These are phyloP conservation scores for Durusdinium trenchii DNA, from an alignment of 73 alveolate species.

Conservation along the genomic window DNA sequence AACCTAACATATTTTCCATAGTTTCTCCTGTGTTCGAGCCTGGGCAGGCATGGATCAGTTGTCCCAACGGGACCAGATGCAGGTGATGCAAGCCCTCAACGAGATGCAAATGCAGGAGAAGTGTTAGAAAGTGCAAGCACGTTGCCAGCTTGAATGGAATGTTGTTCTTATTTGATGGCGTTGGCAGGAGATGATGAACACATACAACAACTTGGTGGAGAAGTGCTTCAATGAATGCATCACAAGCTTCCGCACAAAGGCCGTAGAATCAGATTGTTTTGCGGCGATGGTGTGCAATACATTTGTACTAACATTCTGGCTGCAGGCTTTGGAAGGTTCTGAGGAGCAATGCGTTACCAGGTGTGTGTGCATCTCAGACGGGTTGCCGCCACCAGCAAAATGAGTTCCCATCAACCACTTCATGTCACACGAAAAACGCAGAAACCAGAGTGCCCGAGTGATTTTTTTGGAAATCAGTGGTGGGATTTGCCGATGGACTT, in stretches of 20 bases:
- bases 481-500: too few species aligned
- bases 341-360: slow-evolving; percentile 86
- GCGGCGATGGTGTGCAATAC: background rate
- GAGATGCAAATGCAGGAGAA: slow-evolving; percentile 95
- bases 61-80: slow-evolving; percentile 86
- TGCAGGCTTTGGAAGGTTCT: slow-evolving; percentile 77
- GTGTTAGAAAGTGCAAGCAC: background rate
- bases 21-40: background rate
- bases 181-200: slow-evolving; percentile 87
- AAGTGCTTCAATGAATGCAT: slow-evolving; percentile 94
- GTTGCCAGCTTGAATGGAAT: background rate
- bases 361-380: slow-evolving; percentile 20
- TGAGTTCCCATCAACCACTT: background rate
- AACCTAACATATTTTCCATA: too few species aligned
- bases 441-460: too few species aligned
- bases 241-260: slow-evolving; percentile 92
- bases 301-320: background rate
- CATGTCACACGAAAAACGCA: too few species aligned
- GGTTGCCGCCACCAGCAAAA: background rate
- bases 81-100: slow-evolving; percentile 85
- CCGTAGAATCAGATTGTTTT: background rate
- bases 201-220: slow-evolving; percentile 95
- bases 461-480: too few species aligned
- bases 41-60: slow-evolving; percentile 70
- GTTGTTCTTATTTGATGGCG: background rate